These are phyloP conservation scores for Boletus speciosus DNA, from an alignment of 768 basidiomycete species.

Conservation along the genomic window DNA sequence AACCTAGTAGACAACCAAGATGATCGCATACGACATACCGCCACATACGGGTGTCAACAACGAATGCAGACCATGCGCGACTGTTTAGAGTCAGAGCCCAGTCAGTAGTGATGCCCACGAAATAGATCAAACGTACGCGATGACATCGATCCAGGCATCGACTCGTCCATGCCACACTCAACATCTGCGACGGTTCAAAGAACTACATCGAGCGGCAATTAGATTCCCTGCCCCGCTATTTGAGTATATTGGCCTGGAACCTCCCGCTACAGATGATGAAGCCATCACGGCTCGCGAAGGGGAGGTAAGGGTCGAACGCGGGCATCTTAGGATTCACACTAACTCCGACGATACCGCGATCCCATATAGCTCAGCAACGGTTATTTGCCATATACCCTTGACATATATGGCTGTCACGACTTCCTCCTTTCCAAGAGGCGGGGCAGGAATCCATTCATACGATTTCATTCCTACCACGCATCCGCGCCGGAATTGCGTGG, in stretches of 20 bases:
- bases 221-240: constrained; percentile 68
- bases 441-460: constrained; percentile 60
- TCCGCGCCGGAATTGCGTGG: constrained; percentile 69
- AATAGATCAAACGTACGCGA: constrained; percentile 13
- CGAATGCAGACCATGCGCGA: constrained; percentile 1
- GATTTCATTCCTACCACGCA: constrained; percentile 78
- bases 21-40: neutral
- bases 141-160: constrained; percentile 2
- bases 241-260: constrained; percentile 79
- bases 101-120: neutral
- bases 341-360: constrained; percentile 8
- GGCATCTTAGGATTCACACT: constrained; percentile 16
- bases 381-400: constrained; percentile 71
- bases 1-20: neutral
- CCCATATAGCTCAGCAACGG: constrained; percentile 62
- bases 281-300: constrained; percentile 54
- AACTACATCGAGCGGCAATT: constrained; percentile 81
- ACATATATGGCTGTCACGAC: constrained; percentile 85
- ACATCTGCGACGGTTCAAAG: constrained; percentile 57
- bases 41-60: constrained; percentile 20
- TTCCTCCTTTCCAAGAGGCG: constrained; percentile 66
- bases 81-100: neutral
- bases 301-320: constrained; percentile 54
- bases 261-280: constrained; percentile 40
- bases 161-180: constrained; percentile 17